phyloP scores from a whole-genome alignment of 108 stramenopile species.

The Pseudonitzschia pungens region DNA sequence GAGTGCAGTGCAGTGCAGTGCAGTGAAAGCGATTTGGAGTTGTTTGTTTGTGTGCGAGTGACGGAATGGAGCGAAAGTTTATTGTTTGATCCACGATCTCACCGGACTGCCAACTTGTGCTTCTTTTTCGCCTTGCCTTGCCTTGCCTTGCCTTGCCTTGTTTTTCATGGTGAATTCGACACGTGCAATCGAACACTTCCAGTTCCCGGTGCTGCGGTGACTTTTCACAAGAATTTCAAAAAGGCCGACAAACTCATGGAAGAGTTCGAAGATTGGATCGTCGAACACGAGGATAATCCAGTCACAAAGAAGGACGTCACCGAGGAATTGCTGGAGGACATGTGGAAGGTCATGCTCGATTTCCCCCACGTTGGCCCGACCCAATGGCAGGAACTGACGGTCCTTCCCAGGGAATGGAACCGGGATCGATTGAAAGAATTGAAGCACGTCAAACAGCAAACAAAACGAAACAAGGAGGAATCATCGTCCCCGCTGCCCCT shows the following conservation, averaged over 20 bases:
- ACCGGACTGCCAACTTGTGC: background rate
- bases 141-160: background rate
- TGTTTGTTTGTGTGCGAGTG: too few relatives aligned
- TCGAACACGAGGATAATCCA: slow-evolving; percentile 17
- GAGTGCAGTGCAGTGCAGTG: too few relatives aligned
- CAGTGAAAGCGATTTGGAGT: too few relatives aligned
- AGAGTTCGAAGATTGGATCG: slow-evolving; percentile 30
- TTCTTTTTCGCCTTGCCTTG: background rate
- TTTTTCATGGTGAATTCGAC: too few relatives aligned
- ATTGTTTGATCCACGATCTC: too few relatives aligned
- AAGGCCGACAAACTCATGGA: slow-evolving; percentile 42
- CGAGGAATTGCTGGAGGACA: slow-evolving; percentile 27
- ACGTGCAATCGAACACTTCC: background rate
- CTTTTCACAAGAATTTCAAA: slow-evolving; percentile 40
- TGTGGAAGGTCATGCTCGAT: slow-evolving; percentile 37
- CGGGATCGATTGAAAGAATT: slow-evolving; percentile 1
- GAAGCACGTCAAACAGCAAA: background rate
- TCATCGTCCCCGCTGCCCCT: slow-evolving; percentile 1
- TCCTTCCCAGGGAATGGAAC: slow-evolving; percentile 32
- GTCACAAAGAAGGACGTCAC: slow-evolving; percentile 16
- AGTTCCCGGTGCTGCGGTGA: slow-evolving; percentile 41
- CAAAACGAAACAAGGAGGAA: background rate
- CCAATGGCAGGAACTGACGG: slow-evolving; percentile 14
- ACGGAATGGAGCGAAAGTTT: too few relatives aligned
- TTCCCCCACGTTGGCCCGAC: slow-evolving; percentile 34